Conservation (phyloP, 2,329 filamentous ascomycete genomes). For the Colletotrichum sp. region DNA sequence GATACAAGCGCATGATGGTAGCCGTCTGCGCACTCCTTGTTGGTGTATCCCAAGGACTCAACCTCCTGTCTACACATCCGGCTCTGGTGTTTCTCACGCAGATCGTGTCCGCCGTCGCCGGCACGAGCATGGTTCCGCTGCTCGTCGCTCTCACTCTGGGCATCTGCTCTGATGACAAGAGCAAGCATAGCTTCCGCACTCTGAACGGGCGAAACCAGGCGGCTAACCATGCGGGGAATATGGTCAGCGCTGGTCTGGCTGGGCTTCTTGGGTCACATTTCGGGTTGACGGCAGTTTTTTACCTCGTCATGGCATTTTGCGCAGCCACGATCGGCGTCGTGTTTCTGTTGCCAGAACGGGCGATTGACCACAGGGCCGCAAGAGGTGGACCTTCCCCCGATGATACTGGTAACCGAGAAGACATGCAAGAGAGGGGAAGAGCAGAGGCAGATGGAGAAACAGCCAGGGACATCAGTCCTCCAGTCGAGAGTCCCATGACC, state of each 20-base stretch:
- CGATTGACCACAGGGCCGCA: not conserved
- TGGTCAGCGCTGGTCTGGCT: slow-evolving; percentile 11
- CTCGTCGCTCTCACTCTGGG: slow-evolving; percentile 11
- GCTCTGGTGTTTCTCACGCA: slow-evolving; percentile 8
- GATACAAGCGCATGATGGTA: slow-evolving; percentile 1
- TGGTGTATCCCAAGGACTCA: slow-evolving; percentile 8
- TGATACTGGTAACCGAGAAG: not conserved
- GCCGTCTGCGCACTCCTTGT: not conserved
- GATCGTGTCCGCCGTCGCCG: slow-evolving; percentile 11
- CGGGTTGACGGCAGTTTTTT: slow-evolving; percentile 6
- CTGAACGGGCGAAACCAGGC: slow-evolving; percentile 8
- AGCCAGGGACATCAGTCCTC: not conserved
- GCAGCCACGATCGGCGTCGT: not conserved
- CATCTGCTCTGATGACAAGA: not conserved
- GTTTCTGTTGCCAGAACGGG: not conserved
- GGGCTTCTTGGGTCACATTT: not conserved
- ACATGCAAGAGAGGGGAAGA: not conserved
- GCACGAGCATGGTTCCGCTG: slow-evolving; percentile 1
- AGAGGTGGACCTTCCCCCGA: not conserved
- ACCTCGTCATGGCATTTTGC: slow-evolving; percentile 10
- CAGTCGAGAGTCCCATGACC: not conserved
- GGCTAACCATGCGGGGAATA: slow-evolving; percentile 6
- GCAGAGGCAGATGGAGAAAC: not conserved
- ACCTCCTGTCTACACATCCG: slow-evolving; percentile 6
- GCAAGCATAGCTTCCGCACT: slow-evolving; percentile 1